Percentiles rank a stretch among this genome's conserved stretches.
Evolutionary conservation across 192 early-diverging fungal genomes (phyloP).

Genomic region (Entophlyctis helioformis): DNA sequence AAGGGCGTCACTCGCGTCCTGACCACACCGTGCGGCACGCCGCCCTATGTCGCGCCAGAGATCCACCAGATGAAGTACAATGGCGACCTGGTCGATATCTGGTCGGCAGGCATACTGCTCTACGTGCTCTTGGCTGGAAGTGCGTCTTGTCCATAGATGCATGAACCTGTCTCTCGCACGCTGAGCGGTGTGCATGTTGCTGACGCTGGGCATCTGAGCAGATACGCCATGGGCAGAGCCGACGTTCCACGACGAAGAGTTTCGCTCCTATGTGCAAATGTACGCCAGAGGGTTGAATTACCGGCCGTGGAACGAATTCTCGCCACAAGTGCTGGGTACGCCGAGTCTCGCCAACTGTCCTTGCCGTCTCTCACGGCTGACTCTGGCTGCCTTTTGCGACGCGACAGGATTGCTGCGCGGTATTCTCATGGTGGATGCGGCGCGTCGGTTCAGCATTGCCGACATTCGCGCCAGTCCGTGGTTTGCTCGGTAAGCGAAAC

Average conservation of each 20-base stretch:
- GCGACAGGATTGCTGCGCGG: background rate
- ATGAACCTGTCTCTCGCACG: background rate
- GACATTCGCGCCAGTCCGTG: conserved; percentile 35
- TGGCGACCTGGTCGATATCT: conserved; percentile 54
- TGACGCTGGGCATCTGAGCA: conserved; percentile 1
- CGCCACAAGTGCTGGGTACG: conserved; percentile 28
- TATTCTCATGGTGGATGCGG: conserved; percentile 28
- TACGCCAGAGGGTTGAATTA: conserved; percentile 21
- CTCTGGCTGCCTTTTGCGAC: background rate
- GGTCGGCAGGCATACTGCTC: conserved; percentile 60
- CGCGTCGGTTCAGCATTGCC: conserved; percentile 24
- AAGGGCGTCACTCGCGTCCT: conserved; percentile 39
- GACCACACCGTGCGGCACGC: conserved; percentile 58
- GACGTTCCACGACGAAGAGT: conserved; percentile 44
- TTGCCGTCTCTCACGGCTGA: background rate
- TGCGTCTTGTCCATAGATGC: conserved; percentile 10
- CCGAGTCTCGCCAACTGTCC: background rate
- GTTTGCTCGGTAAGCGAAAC: conserved; percentile 27
- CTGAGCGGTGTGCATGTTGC: background rate
- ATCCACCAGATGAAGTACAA: conserved; percentile 42
- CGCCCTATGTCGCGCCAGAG: conserved; percentile 55
- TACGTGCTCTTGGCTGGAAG: conserved; percentile 59
- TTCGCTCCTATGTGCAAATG: conserved; percentile 24
- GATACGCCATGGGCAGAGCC: conserved; percentile 63
- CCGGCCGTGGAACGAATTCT: conserved; percentile 39